Evolutionary conservation across 257 asterid species (phyloP), one percentile per base, ranked within the genome.

Genomic region (Thymus mandschuricus): DNA sequence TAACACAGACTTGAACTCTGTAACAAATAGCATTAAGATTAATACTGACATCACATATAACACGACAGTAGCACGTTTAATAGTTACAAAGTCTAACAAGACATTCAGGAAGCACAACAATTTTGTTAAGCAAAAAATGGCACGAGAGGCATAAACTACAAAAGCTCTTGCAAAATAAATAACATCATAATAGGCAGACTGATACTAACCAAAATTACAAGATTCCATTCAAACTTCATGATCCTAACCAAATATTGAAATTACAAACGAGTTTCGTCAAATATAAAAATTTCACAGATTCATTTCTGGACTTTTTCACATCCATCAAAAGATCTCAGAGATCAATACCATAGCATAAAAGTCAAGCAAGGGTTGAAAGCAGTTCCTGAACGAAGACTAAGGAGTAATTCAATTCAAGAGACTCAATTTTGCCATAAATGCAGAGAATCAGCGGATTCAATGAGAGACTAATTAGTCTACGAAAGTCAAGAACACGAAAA

Each of bases 271-370:
- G 34, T 3, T 63, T 44, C 15, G 6, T 31, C 21, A 2, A 44
- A 46, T 66, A 35, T 34, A 51, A 27, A 52, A 13, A 13, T 60
- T 72, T 10, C 30, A 72, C 13, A 44, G 63, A 63, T 10, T 13
- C 40, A 63, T 34, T 40, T 69, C 6, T 0, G 13, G 46, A 54
- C 21, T 13, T 46, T 59, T 34, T 51, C 50, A 54, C 28, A 66
- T 46, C 31, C 60, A 66, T 54, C 21, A 43, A 60, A 70, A 60
- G 64, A 29, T 64, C 62, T 66, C n/a, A n/a, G n/a, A 43, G 65
- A 73, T 40, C 46, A 74, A 69, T 35, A n/a, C 40, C 41, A 28
- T 12, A 7, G 3, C 51, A 61, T 30, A 15, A 43, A 11, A 52
- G 27, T 54, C 60, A 46, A 75, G 41, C 58, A 64, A 7, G n/a